Evolutionary conservation across 1,284 basidiomycete genomes (phyloP).

Genomic region (Marasmius sp.): DNA sequence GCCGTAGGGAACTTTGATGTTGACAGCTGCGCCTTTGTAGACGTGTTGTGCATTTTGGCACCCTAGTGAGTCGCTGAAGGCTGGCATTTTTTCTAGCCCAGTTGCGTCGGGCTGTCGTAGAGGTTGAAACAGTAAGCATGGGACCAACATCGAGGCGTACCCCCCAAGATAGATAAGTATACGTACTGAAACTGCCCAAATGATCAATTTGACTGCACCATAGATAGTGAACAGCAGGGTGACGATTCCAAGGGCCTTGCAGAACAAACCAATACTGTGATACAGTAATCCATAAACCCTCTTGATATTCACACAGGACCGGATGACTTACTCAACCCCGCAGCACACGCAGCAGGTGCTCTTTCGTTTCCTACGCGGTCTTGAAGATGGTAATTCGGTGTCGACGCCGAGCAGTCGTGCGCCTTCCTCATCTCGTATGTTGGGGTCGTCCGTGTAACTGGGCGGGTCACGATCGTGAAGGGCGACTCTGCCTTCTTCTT

Average conservation of each 20-base stretch:
- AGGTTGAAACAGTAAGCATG: not conserved
- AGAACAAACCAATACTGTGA: constrained; percentile 49
- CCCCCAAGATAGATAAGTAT: not conserved
- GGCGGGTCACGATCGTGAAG: constrained; percentile 27
- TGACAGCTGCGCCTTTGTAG: constrained; percentile 40
- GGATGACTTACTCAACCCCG: constrained; percentile 44
- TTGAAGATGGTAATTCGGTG: constrained; percentile 34
- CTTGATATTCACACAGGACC: constrained; percentile 1
- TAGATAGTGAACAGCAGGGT: constrained; percentile 39
- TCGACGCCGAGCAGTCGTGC: constrained; percentile 35
- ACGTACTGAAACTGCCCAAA: constrained; percentile 50
- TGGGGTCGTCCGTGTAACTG: constrained; percentile 18
- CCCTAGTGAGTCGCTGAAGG: constrained; percentile 51
- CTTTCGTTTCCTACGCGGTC: constrained; percentile 31
- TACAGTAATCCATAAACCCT: not conserved
- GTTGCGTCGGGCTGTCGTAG: constrained; percentile 42
- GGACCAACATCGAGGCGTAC: not conserved
- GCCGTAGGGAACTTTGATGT: constrained; percentile 39
- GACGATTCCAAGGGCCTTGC: constrained; percentile 56
- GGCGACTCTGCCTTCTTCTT: constrained; percentile 45
- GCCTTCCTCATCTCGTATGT: constrained; percentile 29
- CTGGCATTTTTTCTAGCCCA: constrained; percentile 54
- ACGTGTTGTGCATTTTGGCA: constrained; percentile 43
- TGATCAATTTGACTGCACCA: constrained; percentile 41
- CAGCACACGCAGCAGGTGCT: constrained; percentile 51